These are phyloP conservation scores for Pseudogymnoascus pannorum DNA, from an alignment of 2,329 filamentous ascomycete species.

Conservation along the genomic window DNA sequence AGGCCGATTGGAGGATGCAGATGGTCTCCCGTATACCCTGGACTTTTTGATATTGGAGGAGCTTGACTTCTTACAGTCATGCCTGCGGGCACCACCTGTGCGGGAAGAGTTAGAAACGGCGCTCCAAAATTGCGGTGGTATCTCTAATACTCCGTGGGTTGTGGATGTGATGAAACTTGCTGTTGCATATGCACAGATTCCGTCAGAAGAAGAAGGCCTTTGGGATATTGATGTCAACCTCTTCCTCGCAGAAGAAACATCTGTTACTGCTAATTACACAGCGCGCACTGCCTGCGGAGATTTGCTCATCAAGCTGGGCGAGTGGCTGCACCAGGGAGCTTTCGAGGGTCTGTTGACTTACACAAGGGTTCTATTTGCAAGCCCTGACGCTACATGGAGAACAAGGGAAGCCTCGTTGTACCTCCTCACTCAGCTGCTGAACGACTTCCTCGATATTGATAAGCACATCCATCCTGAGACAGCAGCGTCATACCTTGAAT, in stretches of 20 bases:
- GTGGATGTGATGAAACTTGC: slow-evolving; percentile 81
- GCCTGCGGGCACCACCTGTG: slow-evolving; percentile 80
- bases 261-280: slow-evolving; percentile 92
- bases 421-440: slow-evolving; percentile 74
- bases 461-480: slow-evolving; percentile 63
- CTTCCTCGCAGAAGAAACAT: slow-evolving; percentile 90
- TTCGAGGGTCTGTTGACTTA: slow-evolving; percentile 73
- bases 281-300: slow-evolving; percentile 89
- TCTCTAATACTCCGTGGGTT: slow-evolving; percentile 69
- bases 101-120: slow-evolving; percentile 82
- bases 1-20: slow-evolving; percentile 80
- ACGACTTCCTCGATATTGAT: slow-evolving; percentile 73
- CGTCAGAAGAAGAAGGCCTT: slow-evolving; percentile 82
- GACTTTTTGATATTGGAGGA: slow-evolving; percentile 93
- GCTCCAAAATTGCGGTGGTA: slow-evolving; percentile 51
- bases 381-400: slow-evolving; percentile 45
- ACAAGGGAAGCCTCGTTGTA: slow-evolving; percentile 75
- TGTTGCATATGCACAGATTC: slow-evolving; percentile 81
- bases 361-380: slow-evolving; percentile 65
- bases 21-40: slow-evolving; percentile 86
- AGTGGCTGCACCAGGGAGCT: slow-evolving; percentile 73
- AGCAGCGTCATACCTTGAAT: slow-evolving; percentile 67
- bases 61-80: slow-evolving; percentile 88
- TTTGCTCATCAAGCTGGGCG: slow-evolving; percentile 82
- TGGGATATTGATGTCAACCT: slow-evolving; percentile 97